Evolutionary conservation across 257 asterid genomes (phyloP), one percentile per base, ranked within the genome.

Genomic region (Eustoma russellianum): DNA sequence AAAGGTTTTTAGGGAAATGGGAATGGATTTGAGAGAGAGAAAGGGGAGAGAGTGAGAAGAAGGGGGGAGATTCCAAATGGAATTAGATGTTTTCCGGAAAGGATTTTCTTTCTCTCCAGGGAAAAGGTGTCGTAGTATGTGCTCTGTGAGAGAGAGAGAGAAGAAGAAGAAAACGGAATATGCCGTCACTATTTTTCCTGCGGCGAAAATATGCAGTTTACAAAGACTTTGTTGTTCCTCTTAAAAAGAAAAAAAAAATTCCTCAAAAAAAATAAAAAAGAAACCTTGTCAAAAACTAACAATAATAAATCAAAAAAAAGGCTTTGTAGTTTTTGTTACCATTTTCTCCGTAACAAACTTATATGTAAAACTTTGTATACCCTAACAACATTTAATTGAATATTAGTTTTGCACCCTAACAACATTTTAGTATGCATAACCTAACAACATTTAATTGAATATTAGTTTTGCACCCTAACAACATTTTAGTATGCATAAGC

Each of bases 131-230:
- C 14, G 1, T 18, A 19, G 63, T 53, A 48, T 33, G 61, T 24
- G 52, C 2, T 3, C 7, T 10, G 53, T 58, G 55, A 16, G 63
- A 7, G 24, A 30, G 12, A 5, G 17, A 43, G 13, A 30, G 48
- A 17, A 18, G 41, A 52, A 30, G 19, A 14, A 4, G 69, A 44
- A 24, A 55, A 51, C 33, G 38, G 57, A 65, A 62, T 38, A 65
- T 73, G 69, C 79, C 70, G 69, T 73, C 57, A 72, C 9, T 52
- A 55, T 41, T 53, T 30, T 47, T 7, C 45, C 15, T n/a, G 34
- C 13, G 35, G 9, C 30, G 30, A 24, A 24, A 24, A 24, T 24
- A 24, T 24, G 30, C 30, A 24, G 30, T 24, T 24, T 24, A 0
- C 30, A 24, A 24, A 24, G 30, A 24, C 30, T 24, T 1, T 24